Evolutionary conservation across 305 asterid species (phyloP), one percentile per base, ranked within the genome.

Genomic region (Solanum hybrid): DNA sequence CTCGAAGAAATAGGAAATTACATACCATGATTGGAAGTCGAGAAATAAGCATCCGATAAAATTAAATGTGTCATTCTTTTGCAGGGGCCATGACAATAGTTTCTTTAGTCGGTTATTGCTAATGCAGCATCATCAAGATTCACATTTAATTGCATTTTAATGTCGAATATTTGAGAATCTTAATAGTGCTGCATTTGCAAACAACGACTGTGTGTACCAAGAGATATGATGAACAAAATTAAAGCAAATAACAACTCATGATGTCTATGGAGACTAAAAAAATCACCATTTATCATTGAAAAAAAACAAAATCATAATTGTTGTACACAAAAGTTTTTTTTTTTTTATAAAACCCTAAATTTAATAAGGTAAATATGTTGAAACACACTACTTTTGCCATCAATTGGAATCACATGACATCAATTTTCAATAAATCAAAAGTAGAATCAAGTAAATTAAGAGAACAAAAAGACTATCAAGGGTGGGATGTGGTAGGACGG

Each of bases 71-170:
- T 92, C 92, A 92, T 91, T 90, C 92, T 91, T 91, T 90, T 90
- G 91, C 92, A 90, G 92, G 92, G 92, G 92, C 89, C 94, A 92
- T 91, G 92, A 90, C 91, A 92, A 93, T 93, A 91, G 92, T 92
- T 3, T 24, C 3, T 87, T 14, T 27, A 88, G 90, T 76, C 41
- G 24, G 13, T 29, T 17, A 27, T 76, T 41, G 86, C 45, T 34
- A 76, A 88, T 31, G 85, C 90, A 76, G 90, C 90, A 88, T 76
- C 90, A 88, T 75, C 84, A 76, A 88, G 86, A 88, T 88, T 88
- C 90, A 88, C 90, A 76, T 6, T 10, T 34, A 45, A 34, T 41
- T 37, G 10, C 31, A 17, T 41, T 27, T 27, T 41, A 33, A 24
- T 51, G 27, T 2, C 41, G 6, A 39, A 39, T 81, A 26, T 81